These are phyloP conservation scores for Penicillium silybi DNA, from an alignment of 495 filamentous ascomycete genomes.

Conservation along the genomic window DNA sequence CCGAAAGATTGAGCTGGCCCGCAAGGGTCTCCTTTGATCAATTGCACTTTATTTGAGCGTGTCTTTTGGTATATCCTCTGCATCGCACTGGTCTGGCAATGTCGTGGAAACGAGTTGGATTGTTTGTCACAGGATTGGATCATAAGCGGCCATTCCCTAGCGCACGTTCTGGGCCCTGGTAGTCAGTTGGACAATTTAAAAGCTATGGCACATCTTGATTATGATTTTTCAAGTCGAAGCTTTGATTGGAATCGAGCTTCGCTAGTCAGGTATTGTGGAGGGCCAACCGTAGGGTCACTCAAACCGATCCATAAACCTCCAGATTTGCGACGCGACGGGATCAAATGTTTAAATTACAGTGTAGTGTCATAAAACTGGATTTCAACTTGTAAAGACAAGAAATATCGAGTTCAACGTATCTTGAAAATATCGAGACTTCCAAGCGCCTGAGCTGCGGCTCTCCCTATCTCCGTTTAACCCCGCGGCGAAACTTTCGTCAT, in stretches of 20 bases:
- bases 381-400: background rate
- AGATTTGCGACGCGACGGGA: background rate
- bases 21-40: slow-evolving; percentile 73
- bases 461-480: slow-evolving; percentile 36
- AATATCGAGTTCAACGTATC: background rate
- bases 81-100: background rate
- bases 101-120: background rate
- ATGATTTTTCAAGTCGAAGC: background rate
- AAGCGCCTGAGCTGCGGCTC: background rate
- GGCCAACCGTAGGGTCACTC: background rate
- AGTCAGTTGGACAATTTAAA: background rate
- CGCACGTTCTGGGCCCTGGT: background rate
- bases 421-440: background rate
- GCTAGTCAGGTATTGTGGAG: background rate
- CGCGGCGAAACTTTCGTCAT: slow-evolving; percentile 28
- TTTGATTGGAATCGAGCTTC: background rate
- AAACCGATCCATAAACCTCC: background rate
- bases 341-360: background rate
- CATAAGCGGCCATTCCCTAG: background rate
- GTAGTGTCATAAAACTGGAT: background rate
- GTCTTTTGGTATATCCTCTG: background rate
- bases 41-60: background rate
- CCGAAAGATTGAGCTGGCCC: slow-evolving; percentile 74
- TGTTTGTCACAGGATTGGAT: background rate
- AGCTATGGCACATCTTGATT: background rate